These are phyloP conservation scores for Cymbidium sinense DNA, from an alignment of 106 monocot species.

Conservation along the genomic window DNA sequence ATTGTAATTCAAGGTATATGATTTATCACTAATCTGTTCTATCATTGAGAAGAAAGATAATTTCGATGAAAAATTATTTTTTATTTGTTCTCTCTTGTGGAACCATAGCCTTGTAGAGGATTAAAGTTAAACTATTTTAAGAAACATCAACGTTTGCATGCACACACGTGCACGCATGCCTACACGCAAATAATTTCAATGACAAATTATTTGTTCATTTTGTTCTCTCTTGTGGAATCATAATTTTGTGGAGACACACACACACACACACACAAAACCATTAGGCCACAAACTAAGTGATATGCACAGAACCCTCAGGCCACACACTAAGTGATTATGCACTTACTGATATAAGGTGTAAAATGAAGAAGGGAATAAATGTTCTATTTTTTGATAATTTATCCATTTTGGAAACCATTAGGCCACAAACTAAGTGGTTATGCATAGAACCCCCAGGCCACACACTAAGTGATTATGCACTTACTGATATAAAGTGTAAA, in stretches of 20 bases:
- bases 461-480: neutral
- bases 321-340: neutral
- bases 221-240: neutral
- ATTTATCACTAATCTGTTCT: neutral
- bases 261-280: too few relatives aligned
- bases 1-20: neutral
- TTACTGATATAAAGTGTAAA: neutral
- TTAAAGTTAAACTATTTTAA: neutral
- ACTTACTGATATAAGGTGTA: neutral
- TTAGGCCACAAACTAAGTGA: neutral
- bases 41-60: neutral
- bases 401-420: too few relatives aligned
- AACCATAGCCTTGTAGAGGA: neutral
- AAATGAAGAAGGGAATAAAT: neutral
- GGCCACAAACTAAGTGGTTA: too few relatives aligned
- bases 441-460: neutral
- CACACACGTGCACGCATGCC: too few relatives aligned
- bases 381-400: neutral
- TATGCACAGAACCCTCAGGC: neutral
- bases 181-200: too few relatives aligned
- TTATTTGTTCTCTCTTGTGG: neutral
- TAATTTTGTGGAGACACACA: neutral
- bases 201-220: too few relatives aligned
- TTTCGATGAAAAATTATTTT: neutral
- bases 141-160: neutral